Base-by-base conservation (phyloP, 805 yeast genomes). In the Lipomyces lipofer region DNA sequence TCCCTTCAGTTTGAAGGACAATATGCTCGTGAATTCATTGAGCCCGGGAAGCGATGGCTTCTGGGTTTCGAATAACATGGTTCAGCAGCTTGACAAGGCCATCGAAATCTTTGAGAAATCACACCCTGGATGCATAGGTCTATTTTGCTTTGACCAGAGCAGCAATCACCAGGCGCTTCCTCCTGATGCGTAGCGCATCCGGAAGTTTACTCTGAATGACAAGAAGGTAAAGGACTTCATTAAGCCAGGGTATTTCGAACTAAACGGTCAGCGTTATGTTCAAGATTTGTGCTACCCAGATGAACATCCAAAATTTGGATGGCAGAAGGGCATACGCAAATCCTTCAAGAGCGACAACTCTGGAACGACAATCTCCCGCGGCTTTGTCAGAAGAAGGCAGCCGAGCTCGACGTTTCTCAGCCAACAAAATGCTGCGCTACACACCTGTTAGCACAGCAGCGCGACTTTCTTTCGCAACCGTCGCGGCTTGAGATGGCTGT, bases 121-220 rank as follows among this genome's bases (percentile, higher is more conserved):
- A 33, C 38, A n/a, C 38, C 38, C 36, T 19, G 38, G 1, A 19
- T 33, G 38, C 38, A 13, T 33, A 33, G 38, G 38, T 33, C 17
- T 33, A 19, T 33, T 33, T 33, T 33, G 38, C 38, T 33, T 33
- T 19, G 38, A 33, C 38, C 38, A 33, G 38, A 33, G 38, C 19
- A 33, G 38, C 15, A 33, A n/a, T 33, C 38, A 33, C 38, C 38
- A 4, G 19, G 38, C 38, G 38, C 38, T 33, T 33, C 38, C 38
- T 33, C 17, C 15, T 12, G 38, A 33, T 2, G 38, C 38, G 5
- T 19, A 15, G 38, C 19, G 6, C 5, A n/a, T 33, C 38, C n/a
- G 38, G 15, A 33, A 33, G 38, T 19, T 33, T 33, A 33, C 38
- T 33, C 38, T 33, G 38, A n/a, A 33, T 33, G 38, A 33, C 38